These are phyloP conservation scores for Solanum paucissectum DNA, from an alignment of 257 asterid genomes.

Conservation along the genomic window DNA sequence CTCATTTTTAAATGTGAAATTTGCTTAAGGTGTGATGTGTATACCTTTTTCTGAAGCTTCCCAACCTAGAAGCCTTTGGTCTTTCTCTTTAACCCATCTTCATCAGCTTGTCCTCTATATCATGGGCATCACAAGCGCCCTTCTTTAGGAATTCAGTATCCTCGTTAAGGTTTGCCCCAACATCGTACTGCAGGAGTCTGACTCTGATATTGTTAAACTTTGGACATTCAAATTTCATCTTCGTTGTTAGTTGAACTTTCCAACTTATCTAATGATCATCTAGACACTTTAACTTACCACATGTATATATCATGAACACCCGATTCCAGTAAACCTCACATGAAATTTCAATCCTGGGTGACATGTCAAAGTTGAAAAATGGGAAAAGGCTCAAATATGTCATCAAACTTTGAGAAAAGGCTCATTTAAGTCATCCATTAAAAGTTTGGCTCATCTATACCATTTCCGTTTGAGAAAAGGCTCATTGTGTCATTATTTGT, in stretches of 20 bases:
- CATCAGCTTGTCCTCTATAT: background rate
- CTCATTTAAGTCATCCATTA: no score
- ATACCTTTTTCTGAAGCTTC: background rate
- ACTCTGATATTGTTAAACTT: background rate
- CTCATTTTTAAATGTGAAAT: background rate
- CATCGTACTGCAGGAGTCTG: background rate
- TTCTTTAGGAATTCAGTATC: background rate
- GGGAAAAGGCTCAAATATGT: no score
- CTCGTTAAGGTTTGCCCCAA: background rate
- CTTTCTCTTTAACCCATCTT: background rate
- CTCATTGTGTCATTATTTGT: no score
- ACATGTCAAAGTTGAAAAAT: background rate
- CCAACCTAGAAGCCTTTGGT: background rate
- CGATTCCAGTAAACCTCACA: background rate
- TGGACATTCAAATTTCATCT: no score
- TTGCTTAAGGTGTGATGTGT: background rate
- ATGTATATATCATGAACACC: background rate
- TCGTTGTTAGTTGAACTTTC: no score
- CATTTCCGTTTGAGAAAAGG: no score
- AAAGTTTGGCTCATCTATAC: no score
- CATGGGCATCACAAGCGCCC: background rate
- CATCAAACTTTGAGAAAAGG: no score
- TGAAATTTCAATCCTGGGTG: background rate
- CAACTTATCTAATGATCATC: background rate
- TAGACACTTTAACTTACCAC: background rate